Evolutionary conservation across 805 yeast genomes (phyloP).

Genomic region (Ogataea thermomethanolica): DNA sequence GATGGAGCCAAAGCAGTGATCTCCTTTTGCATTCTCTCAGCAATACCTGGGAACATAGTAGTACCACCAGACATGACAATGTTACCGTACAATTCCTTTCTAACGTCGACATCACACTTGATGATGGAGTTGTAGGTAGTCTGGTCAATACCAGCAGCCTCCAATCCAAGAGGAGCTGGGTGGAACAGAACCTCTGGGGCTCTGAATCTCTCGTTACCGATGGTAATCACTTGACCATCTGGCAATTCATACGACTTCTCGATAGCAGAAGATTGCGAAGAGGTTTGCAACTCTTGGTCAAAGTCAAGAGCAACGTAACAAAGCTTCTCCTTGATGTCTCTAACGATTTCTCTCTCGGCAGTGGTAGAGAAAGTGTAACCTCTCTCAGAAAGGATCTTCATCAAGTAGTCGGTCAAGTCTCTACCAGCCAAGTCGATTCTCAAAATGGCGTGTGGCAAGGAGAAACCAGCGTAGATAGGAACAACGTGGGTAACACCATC

Average conservation of each 20-base stretch:
- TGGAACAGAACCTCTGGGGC: constrained; percentile 99
- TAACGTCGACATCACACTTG: constrained; percentile 98
- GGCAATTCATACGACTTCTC: constrained; percentile 99
- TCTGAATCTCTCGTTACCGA: constrained; percentile 99
- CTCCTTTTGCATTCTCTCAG: constrained; percentile 99
- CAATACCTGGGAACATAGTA: constrained; percentile 99
- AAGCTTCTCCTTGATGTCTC: constrained; percentile 96
- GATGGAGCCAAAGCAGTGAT: constrained; percentile 99
- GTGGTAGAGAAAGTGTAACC: constrained; percentile 98
- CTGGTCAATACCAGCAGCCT: constrained; percentile 99
- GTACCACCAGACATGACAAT: constrained; percentile 99
- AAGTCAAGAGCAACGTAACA: constrained; percentile 99
- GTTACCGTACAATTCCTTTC: constrained; percentile 98
- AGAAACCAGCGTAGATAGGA: constrained; percentile 99
- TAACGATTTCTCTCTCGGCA: constrained; percentile 96
- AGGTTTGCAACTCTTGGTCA: constrained; percentile 99
- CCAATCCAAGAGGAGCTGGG: constrained; percentile 85
- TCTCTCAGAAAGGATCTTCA: constrained; percentile 97
- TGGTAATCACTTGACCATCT: constrained; percentile 99
- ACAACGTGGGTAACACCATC: constrained; percentile 97
- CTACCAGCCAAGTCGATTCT: constrained; percentile 99
- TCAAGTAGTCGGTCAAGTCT: constrained; percentile 97
- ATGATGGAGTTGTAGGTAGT: constrained; percentile 92
- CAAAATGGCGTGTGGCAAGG: constrained; percentile 97
- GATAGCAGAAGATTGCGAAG: constrained; percentile 95